phyloP scores from a whole-genome alignment of 306 rosid species.

The Geum urbanum region DNA sequence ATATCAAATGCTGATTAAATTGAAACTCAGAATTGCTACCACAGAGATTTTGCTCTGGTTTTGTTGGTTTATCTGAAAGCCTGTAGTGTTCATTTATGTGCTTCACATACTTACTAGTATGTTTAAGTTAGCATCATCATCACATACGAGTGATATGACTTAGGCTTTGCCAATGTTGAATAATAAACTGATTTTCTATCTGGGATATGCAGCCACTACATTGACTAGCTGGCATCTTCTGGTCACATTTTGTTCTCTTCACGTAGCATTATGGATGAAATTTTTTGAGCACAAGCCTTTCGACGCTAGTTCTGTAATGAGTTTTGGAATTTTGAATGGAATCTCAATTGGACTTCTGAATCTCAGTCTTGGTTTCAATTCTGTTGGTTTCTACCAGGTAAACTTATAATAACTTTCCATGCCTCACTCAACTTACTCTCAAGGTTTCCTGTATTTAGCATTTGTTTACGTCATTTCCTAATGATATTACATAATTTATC shows the following conservation, averaged over 20 bases:
- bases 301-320: conserved; percentile 85
- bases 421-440: conserved; percentile 2
- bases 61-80: conserved; percentile 4
- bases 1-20: background rate
- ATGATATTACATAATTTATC: background rate
- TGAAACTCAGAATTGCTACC: background rate
- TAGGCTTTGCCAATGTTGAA: background rate
- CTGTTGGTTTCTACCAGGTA: conserved; percentile 98
- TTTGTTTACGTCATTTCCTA: background rate
- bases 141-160: background rate
- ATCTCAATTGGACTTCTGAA: conserved; percentile 96
- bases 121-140: background rate
- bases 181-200: background rate
- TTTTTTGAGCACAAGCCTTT: conserved; percentile 92
- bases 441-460: background rate
- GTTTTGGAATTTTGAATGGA: conserved; percentile 93
- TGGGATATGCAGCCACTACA: conserved; percentile 66
- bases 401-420: background rate
- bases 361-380: conserved; percentile 93
- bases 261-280: conserved; percentile 79
- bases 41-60: background rate
- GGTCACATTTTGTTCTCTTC: conserved; percentile 96
- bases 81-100: background rate
- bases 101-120: background rate
- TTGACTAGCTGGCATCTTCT: conserved; percentile 99